phyloP scores from a whole-genome alignment of 495 filamentous ascomycete genomes.

The Hypomontagnella monticulosa region DNA sequence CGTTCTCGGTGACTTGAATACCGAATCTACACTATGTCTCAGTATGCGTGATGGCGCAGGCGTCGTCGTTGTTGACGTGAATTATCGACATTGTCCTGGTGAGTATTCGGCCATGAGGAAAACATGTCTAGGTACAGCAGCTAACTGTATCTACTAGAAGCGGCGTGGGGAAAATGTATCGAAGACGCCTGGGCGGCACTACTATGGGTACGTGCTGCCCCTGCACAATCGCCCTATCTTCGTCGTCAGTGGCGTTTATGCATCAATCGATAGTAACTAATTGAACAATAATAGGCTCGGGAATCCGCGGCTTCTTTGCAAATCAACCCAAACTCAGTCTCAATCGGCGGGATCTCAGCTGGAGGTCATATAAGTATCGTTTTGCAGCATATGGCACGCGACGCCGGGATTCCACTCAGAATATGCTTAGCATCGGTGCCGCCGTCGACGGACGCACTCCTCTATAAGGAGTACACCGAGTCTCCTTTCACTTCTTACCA shows the following conservation, averaged over 20 bases:
- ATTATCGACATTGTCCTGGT: constrained; percentile 62
- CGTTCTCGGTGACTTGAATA: constrained; percentile 57
- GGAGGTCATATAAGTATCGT: constrained; percentile 58
- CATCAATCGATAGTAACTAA: constrained; percentile 2
- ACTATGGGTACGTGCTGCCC: constrained; percentile 46
- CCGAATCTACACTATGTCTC: constrained; percentile 56
- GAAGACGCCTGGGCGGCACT: constrained; percentile 59
- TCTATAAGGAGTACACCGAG: constrained; percentile 52
- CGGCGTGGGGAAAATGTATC: constrained; percentile 57
- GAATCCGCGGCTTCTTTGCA: constrained; percentile 50
- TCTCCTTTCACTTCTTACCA: constrained; percentile 59
- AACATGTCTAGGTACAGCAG: background rate
- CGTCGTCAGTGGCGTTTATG: background rate
- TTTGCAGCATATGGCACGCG: constrained; percentile 60
- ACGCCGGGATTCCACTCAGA: constrained; percentile 54
- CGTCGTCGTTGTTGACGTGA: constrained; percentile 59
- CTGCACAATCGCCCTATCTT: background rate
- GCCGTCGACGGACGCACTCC: constrained; percentile 50
- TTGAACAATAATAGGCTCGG: constrained; percentile 34
- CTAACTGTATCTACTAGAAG: constrained; percentile 42
- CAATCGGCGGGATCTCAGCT: constrained; percentile 61
- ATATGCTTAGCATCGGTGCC: constrained; percentile 56
- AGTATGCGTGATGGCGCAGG: constrained; percentile 56
- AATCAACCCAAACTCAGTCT: constrained; percentile 55
- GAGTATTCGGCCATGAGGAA: constrained; percentile 6